phyloP scores from a whole-genome alignment of 768 basidiomycete genomes.

The Harrya chromipes region DNA sequence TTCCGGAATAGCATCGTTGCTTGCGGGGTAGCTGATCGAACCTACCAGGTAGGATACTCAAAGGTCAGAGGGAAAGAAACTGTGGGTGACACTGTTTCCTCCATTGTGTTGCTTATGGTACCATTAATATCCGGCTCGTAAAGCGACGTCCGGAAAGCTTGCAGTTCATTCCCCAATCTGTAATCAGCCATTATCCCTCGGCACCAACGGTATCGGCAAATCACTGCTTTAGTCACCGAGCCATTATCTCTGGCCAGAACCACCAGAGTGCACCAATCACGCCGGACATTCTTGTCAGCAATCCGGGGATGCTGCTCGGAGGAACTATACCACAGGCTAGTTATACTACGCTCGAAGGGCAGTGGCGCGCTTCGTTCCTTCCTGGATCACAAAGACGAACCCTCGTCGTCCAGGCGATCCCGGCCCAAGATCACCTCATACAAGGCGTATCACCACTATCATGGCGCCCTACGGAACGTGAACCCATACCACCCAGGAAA shows the following conservation, averaged over 20 bases:
- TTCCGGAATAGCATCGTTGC: background rate
- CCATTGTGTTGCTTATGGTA: background rate
- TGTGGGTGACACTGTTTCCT: slow-evolving; percentile 8
- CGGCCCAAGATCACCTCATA: background rate
- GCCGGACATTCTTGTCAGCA: background rate
- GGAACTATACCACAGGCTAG: slow-evolving; percentile 3
- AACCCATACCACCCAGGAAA: background rate
- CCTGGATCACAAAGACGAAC: background rate
- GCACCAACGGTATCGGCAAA: background rate
- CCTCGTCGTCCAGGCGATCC: background rate
- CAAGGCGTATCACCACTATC: background rate
- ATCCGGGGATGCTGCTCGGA: slow-evolving; percentile 1
- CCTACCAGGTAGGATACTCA: background rate
- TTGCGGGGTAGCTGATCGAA: background rate
- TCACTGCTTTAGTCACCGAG: background rate
- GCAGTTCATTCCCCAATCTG: slow-evolving; percentile 26
- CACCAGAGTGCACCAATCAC: background rate
- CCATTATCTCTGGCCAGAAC: background rate
- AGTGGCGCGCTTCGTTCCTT: slow-evolving; percentile 1
- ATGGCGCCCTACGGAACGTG: background rate
- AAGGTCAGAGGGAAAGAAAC: background rate
- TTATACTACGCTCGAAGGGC: background rate
- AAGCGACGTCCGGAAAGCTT: slow-evolving; percentile 21
- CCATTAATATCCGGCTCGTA: background rate
- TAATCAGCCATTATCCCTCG: slow-evolving; percentile 23